Conservation (phyloP, 768 basidiomycete genomes). For the Sarcomyxa edulis region DNA sequence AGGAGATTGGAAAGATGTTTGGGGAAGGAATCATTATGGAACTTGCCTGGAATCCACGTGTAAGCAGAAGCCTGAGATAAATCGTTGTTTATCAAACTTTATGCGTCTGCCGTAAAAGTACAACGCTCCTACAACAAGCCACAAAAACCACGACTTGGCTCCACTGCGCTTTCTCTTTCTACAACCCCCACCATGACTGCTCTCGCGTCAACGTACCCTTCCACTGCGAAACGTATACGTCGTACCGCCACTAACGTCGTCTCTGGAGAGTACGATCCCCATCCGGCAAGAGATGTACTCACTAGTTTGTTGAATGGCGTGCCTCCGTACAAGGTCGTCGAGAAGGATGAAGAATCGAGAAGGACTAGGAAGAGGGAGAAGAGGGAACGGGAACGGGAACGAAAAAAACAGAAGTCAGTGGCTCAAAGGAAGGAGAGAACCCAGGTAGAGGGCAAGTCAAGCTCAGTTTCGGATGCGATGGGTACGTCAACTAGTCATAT, state of each 20-base stretch:
- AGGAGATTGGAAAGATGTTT: too few relatives aligned
- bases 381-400: slow-evolving; percentile 47
- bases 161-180: slow-evolving; percentile 30
- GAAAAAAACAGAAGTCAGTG: slow-evolving; percentile 29
- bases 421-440: slow-evolving; percentile 18
- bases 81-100: too few relatives aligned
- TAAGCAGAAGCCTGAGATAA: too few relatives aligned
- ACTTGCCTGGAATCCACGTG: too few relatives aligned
- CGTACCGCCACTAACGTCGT: slow-evolving; percentile 74
- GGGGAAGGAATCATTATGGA: too few relatives aligned
- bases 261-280: slow-evolving; percentile 68
- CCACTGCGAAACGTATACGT: slow-evolving; percentile 35
- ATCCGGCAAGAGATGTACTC: slow-evolving; percentile 66
- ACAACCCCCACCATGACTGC: slow-evolving; percentile 24
- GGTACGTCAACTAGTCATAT: too few relatives aligned
- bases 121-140: slow-evolving; percentile 28
- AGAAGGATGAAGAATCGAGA: slow-evolving; percentile 53
- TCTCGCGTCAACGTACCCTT: slow-evolving; percentile 21
- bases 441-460: slow-evolving; percentile 15
- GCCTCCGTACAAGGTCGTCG: slow-evolving; percentile 55
- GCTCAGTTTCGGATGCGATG: too few relatives aligned
- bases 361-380: slow-evolving; percentile 52
- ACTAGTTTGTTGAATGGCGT: slow-evolving; percentile 79
- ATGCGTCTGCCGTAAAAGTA: too few relatives aligned
- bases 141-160: slow-evolving; percentile 45